These are phyloP conservation scores for Gliomastix tumulicola DNA, from an alignment of 2,329 filamentous ascomycete genomes.

Conservation along the genomic window DNA sequence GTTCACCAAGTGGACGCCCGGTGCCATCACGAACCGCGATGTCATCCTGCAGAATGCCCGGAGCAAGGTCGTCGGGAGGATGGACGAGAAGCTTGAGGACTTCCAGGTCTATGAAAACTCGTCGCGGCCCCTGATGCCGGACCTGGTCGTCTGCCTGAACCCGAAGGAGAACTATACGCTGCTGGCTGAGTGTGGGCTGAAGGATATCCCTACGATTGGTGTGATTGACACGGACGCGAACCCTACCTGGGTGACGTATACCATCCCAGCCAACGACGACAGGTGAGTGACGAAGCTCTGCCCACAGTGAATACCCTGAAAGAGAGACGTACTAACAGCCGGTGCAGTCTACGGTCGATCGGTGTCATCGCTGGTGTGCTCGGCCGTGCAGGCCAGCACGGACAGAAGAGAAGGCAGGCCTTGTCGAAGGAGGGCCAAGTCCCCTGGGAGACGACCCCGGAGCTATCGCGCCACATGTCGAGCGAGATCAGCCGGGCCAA, in stretches of 20 bases:
- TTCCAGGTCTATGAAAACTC: conserved; percentile 60
- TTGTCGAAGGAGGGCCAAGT: conserved; percentile 52
- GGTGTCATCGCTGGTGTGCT: conserved; percentile 79
- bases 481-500: conserved; percentile 20
- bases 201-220: conserved; percentile 88
- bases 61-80: conserved; percentile 70
- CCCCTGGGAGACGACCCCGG: conserved; percentile 49
- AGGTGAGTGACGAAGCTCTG: conserved; percentile 58
- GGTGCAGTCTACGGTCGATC: conserved; percentile 65
- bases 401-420: conserved; percentile 59
- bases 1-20: conserved; percentile 89
- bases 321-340: no score
- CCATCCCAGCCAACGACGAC: conserved; percentile 95
- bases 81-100: conserved; percentile 53
- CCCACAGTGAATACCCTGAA: no score
- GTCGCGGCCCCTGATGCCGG: conserved; percentile 66
- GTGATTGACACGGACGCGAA: conserved; percentile 91
- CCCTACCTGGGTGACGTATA: conserved; percentile 91
- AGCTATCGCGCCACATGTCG: conserved; percentile 31
- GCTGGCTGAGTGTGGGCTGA: conserved; percentile 82
- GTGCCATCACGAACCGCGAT: conserved; percentile 86
- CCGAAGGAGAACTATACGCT: conserved; percentile 86
- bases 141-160: conserved; percentile 89
- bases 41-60: conserved; percentile 69
- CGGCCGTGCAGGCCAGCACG: conserved; percentile 74